Evolutionary conservation across 768 basidiomycete species (phyloP), one percentile per base, ranked within the genome.

Genomic region (Hydnomerulius pinastri): DNA sequence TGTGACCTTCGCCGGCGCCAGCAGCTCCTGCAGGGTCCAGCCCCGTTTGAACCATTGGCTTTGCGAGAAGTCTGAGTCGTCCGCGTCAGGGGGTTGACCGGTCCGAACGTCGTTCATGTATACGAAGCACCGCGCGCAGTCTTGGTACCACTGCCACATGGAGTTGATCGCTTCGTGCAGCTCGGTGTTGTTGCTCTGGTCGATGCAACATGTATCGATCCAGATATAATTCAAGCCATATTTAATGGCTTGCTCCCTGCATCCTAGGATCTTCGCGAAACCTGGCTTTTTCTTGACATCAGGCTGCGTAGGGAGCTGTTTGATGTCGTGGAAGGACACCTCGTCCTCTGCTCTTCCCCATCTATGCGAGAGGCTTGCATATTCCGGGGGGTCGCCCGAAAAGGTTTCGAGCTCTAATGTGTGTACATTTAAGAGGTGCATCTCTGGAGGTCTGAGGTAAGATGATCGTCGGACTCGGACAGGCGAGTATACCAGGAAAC

Each of bases 1-100:
- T 21, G 30, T 53, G 25, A 59, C 20, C 13, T 32, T 24, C 23
- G 29, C 24, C 1, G 58, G 58, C 4, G 58, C 58, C 9, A 59
- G 29, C 23, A 50, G 33, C 29, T 50, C 49, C 33, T 50, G 49
- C 15, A 50, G 20, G 10, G 49, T 50, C 49, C 23, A 59, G 12
- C 58, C 58, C 2, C 46, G 36, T 28, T 37, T 48, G 17, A 41
- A 48, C 44, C 44, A 46, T 32, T 49, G 38, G 17, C 51, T 53
- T 18, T 28, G 23, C 24, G 36, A 28, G 23, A 47, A 47, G 25
- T 39, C 46, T 10, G 51, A 50, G 46, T 28, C 37, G 11, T 47
- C 27, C 25, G 46, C 36, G 11, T 37, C 24, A 13, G 35, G 35
- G 6, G 4, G 12, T 33, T 37, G 23, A 15, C 23, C 46, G 21